These are phyloP conservation scores for Mucor ambiguus DNA, from an alignment of 371 early-diverging fungal genomes.

Conservation along the genomic window DNA sequence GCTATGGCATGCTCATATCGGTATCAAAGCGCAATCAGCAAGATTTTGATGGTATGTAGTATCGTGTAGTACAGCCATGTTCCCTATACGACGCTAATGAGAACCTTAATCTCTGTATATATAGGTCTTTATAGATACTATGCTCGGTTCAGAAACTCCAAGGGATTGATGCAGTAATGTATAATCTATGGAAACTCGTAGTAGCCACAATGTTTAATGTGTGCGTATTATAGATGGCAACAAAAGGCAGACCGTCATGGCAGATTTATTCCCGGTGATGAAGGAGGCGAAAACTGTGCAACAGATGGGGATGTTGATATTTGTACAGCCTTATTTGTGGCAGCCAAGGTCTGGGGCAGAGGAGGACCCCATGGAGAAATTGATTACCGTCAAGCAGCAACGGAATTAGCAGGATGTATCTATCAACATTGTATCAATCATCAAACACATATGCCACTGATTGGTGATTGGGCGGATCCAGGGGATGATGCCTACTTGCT, in stretches of 20 bases:
- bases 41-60: constrained; percentile 58
- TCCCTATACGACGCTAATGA: not conserved
- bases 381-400: constrained; percentile 53
- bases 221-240: constrained; percentile 51
- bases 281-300: constrained; percentile 59
- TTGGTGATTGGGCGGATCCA: constrained; percentile 66
- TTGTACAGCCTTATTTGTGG: constrained; percentile 61
- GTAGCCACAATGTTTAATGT: too few species aligned
- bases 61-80: constrained; percentile 3
- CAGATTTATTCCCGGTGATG: constrained; percentile 47
- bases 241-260: constrained; percentile 45
- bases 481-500: constrained; percentile 55
- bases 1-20: constrained; percentile 67
- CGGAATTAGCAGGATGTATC: constrained; percentile 47
- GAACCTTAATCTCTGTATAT: not conserved
- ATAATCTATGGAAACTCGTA: too few species aligned
- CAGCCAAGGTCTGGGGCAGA: constrained; percentile 58
- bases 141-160: constrained; percentile 51
- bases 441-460: constrained; percentile 55
- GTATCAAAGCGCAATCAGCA: constrained; percentile 59
- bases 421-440: constrained; percentile 62
- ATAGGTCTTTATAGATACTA: constrained; percentile 40
- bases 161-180: constrained; percentile 57
- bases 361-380: constrained; percentile 52
- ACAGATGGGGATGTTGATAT: constrained; percentile 68